Percentiles rank a stretch among this genome's conserved stretches.
Conservation (phyloP, 139 green algal genomes). For the Pleodorina starrii region DNA sequence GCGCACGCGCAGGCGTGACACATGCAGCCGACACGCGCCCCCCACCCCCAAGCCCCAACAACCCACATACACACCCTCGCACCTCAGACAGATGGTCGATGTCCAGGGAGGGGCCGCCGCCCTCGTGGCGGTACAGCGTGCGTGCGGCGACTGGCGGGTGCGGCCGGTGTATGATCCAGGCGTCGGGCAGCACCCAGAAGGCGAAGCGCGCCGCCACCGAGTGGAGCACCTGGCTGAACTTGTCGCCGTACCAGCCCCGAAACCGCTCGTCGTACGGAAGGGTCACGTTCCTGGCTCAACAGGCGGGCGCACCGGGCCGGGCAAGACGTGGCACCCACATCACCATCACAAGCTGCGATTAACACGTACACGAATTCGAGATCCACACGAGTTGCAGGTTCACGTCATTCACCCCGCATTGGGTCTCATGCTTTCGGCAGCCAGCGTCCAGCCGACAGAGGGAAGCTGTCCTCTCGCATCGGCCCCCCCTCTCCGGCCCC, state of each 20-base stretch:
- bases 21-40: not conserved
- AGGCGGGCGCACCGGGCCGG: too few relatives aligned
- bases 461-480: too few relatives aligned
- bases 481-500: too few relatives aligned
- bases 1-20: too few relatives aligned
- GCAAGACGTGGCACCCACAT: too few relatives aligned
- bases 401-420: too few relatives aligned
- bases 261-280: slow-evolving; percentile 10
- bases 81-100: not conserved
- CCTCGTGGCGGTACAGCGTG: not conserved
- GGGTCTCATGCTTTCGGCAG: too few relatives aligned
- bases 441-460: too few relatives aligned
- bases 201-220: not conserved
- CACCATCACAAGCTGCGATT: too few relatives aligned
- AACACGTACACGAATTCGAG: too few relatives aligned
- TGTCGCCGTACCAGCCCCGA: slow-evolving; percentile 16
- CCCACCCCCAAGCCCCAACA: not conserved
- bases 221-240: not conserved
- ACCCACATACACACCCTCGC: not conserved
- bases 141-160: not conserved
- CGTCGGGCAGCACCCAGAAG: not conserved
- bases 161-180: not conserved
- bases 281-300: too few relatives aligned
- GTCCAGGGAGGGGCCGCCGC: not conserved
- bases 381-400: too few relatives aligned